A percentile compares a stretch with the other conserved stretches of the same genome.
Evolutionary conservation across 169 alveolate genomes (phyloP).

Genomic region (Nephromyces sp.): DNA sequence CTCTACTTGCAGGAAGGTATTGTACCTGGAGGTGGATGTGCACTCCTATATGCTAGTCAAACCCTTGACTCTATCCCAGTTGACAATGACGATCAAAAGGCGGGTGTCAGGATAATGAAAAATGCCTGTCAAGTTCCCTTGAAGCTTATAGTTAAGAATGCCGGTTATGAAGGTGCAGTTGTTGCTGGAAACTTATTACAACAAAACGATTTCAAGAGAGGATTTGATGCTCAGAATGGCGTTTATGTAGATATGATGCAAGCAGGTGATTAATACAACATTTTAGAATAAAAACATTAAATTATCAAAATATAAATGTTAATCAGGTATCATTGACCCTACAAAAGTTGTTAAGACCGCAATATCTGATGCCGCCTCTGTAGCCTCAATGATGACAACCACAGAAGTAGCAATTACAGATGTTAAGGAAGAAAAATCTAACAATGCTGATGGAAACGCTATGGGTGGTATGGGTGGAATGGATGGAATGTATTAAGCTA

Average conservation of each 20-base stretch:
- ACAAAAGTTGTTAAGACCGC: constrained; percentile 97
- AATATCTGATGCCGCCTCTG: constrained; percentile 93
- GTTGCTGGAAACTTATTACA: constrained; percentile 85
- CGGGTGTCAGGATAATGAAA: constrained; percentile 87
- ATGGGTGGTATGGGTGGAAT: constrained; percentile 18
- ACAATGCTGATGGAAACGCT: background rate
- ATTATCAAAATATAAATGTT: background rate
- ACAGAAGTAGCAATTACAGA: constrained; percentile 76
- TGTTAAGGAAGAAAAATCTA: constrained; percentile 20
- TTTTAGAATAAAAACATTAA: background rate
- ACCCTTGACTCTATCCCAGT: constrained; percentile 29
- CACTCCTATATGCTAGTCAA: constrained; percentile 35
- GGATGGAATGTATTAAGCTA: constrained; percentile 37
- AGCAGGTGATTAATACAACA: constrained; percentile 17
- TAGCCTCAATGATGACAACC: constrained; percentile 92
- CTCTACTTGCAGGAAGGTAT: constrained; percentile 95
- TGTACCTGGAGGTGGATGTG: constrained; percentile 95
- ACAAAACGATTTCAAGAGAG: constrained; percentile 40
- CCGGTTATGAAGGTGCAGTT: constrained; percentile 95
- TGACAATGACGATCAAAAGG: constrained; percentile 76
- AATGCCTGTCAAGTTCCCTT: constrained; percentile 92
- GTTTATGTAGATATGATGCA: constrained; percentile 82
- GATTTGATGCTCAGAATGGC: constrained; percentile 92
- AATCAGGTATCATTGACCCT: constrained; percentile 93
- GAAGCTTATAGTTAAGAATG: constrained; percentile 90